phyloP scores from a whole-genome alignment of 768 basidiomycete species.

The Coprinellus aureogranulatus region DNA sequence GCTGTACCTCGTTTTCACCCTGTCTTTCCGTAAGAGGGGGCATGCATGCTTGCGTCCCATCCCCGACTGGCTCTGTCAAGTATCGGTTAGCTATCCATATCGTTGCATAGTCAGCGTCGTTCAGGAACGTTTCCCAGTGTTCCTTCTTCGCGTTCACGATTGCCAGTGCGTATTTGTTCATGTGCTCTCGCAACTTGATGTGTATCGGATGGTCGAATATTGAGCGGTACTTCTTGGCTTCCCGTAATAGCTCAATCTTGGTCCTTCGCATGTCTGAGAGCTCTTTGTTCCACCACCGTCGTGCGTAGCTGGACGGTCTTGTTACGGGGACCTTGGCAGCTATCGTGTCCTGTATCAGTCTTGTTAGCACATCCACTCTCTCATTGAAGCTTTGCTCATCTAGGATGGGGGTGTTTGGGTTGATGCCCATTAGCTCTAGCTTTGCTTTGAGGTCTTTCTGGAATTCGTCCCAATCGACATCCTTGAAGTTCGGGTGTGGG shows the following conservation, averaged over 20 bases:
- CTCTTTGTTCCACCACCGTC: slow-evolving; percentile 22
- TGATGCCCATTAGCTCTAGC: not conserved
- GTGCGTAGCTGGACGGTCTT: slow-evolving; percentile 6
- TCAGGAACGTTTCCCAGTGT: slow-evolving; percentile 29
- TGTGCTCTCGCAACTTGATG: slow-evolving; percentile 5
- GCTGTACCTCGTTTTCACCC: not conserved
- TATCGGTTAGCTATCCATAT: slow-evolving; percentile 27
- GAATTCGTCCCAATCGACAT: slow-evolving; percentile 18
- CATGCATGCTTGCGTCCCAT: slow-evolving; percentile 26
- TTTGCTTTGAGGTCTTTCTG: slow-evolving; percentile 14
- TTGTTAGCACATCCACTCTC: slow-evolving; percentile 3
- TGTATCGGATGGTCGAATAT: slow-evolving; percentile 21
- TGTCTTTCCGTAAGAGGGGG: slow-evolving; percentile 17
- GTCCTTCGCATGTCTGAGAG: slow-evolving; percentile 19
- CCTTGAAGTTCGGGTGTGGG: slow-evolving; percentile 13
- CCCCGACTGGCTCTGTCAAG: slow-evolving; percentile 15
- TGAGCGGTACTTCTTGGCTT: slow-evolving; percentile 8
- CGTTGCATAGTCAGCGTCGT: slow-evolving; percentile 7
- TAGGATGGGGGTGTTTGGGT: not conserved
- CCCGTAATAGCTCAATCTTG: slow-evolving; percentile 8
- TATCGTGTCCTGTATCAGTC: slow-evolving; percentile 9
- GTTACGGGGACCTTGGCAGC: not conserved
- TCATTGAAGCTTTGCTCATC: not conserved
- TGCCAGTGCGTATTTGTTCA: slow-evolving; percentile 14
- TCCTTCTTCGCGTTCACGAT: slow-evolving; percentile 20